Base-by-base conservation (phyloP, 257 asterid species). In the Jacaranda copaia region DNA sequence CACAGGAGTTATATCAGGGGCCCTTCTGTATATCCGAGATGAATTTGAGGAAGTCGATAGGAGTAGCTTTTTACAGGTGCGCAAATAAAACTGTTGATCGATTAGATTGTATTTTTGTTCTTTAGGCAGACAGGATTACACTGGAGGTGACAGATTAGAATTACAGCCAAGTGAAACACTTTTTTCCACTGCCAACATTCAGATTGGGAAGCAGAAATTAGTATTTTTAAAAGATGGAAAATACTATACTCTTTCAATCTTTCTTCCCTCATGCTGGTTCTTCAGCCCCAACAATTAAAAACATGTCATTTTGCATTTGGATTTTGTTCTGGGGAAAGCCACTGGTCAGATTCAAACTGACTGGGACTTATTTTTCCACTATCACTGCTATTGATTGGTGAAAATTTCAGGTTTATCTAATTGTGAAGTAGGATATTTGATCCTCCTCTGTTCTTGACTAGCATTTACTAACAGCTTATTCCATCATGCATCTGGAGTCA, bases 1-100 rank as follows among this genome's bases (percentile, higher is more conserved):
- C 76, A 67, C 90, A 94, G 98, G 99, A 75, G 98, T 95, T 67
- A 93, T 95, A 82, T 95, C 99, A 20, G 99, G 99, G 79, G 99
- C 99, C 25, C 96, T 95, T 63, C 79, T 95, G 84, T 95, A 95
- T 71, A 92, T 95, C 36, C 83, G 89, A 70, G 97, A 91, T 87
- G 99, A 95, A 38, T 95, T 95, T 70, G 90, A 86, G 81, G 90
- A 85, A 75, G 99, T 95, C 48, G 78, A 88, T n/a, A 84, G 45
- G 68, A 95, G 99, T 85, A 93, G 96, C 83, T 91, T 95, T 87
- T 83, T 95, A 66, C 97, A 94, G 97, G 98, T 94, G 76, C 8
- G 66, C 15, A 48, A 45, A 12, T 59, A 4, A 32, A 72, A 58
- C 16, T 45, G 63, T 19, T 77, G 58, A 36, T 58, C 5, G 32